Base-by-base conservation (phyloP, 345 rosid genomes). In the Limnanthes douglasii region DNA sequence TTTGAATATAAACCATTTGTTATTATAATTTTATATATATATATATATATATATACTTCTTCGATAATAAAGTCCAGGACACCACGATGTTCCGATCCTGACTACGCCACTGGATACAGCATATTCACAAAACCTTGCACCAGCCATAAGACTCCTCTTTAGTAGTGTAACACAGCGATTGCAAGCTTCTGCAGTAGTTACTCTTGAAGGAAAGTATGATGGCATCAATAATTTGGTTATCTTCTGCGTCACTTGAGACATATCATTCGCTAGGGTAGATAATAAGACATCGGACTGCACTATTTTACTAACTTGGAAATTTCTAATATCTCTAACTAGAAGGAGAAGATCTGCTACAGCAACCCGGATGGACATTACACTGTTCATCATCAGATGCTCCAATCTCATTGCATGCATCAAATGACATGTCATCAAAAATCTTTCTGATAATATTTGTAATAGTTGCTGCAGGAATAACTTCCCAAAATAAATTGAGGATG, bases 91-190 rank as follows among this genome's bases (percentile, higher is more conserved):
- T n/a, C n/a, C n/a, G n/a, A n/a, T n/a, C n/a, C n/a, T n/a, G n/a
- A n/a, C n/a, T n/a, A n/a, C n/a, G n/a, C n/a, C n/a, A n/a, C n/a
- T n/a, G n/a, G n/a, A n/a, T 37, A 45, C 58, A 52, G 72, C 61
- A 62, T 62, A 79, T 46, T 76, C 73, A 50, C 97, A 88, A 66
- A 88, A 88, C 59, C 85, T 72, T 37, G 94, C 93, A 60, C 97
- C 95, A 32, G 93, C 95, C 37, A 40, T 45, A 18, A 92, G 84
- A 25, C 78, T 72, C 62, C 95, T 69, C 58, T 72, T 79, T 30
- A 88, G 57, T 39, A 88, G 93, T 15, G 82, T 62, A 1, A 68
- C 47, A 53, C 93, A 88, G 34, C 95, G 77, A 45, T 51, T 67
- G 54, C 94, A 83, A 2, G 93, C 94, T 55, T 88, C 93, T 43